Evolutionary conservation across 2,329 filamentous ascomycete genomes (phyloP), one percentile per base, ranked within the genome.

Genomic region (Fragosphaeria purpurea): DNA sequence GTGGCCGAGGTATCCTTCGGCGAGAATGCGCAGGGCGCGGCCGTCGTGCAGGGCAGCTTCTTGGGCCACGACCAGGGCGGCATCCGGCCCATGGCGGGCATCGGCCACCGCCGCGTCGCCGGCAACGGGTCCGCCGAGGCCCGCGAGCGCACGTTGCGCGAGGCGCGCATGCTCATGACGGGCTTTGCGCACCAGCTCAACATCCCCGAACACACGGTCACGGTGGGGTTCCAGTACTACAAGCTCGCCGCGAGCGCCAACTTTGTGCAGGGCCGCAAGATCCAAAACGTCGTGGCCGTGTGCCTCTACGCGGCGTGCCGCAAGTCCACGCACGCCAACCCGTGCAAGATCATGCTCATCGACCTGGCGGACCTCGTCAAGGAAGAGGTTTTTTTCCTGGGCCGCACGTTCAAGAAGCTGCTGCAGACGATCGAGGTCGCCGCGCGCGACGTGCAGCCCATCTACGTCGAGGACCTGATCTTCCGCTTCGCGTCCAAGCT

Each of bases 1-100:
- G 90, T 96, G 52, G 80, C 88, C 46, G 93, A 98, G 65, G 80
- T 97, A 55, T 84, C 84, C 30, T 98, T 97, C 62, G 89, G 89
- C 57, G 91, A 98, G 70, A 85, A 82, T 33, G 81, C 87, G 0
- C 83, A 81, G 37, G 93, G 93, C 60, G 88, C 87, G 46, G 90
- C 91, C 48, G 79, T 94, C 47, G 88, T 96, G 13, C 88, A 96
- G 65, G 93, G 93, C 64, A 90, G 84, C 55, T 94, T 85, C 62
- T 82, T 98, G 54, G 85, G 82, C 49, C 86, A 88, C 53, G 87
- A 90, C 64, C 88, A 96, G 62, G 88, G 86, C 31, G 83, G 87
- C 60, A 84, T 86, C 34, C 82, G 86, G 47, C 79, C 75, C 57
- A 70, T 82, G 60, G 79, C 81, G 31, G 62, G 64, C 10, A 77